Evolutionary conservation across 345 rosid species (phyloP), one percentile per base, ranked within the genome.

Genomic region (Eucalyptus polybractea): DNA sequence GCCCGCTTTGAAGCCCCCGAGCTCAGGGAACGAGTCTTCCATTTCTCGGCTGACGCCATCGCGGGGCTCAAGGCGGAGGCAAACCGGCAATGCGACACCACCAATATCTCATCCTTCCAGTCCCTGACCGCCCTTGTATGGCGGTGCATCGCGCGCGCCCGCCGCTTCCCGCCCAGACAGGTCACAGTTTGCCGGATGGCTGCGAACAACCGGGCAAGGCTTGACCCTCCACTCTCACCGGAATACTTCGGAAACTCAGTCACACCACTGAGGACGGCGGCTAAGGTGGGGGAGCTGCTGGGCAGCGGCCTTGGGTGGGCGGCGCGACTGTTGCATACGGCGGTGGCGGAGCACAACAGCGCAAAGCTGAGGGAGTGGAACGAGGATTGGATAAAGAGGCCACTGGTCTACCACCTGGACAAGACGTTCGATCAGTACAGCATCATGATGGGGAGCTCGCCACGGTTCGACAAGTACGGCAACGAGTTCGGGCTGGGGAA

Each of bases 401-500:
- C 94, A 3, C 69, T 10, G 6, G 42, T 97, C 45, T 95, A 92
- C 91, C 92, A 89, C 13, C 47, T 95, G 3, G 94, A 67, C 16
- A 90, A 87, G 86, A 17, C 89, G 80, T 95, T 96, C 67, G 96
- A 94, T 88, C 95, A 94, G 3, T 12, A 86, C 50, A 95, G 94
- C 60, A 91, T 97, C 89, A 91, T 95, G 97, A 93, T 97, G 93
- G 99, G 97, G 88, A 95, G 99, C 90, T 97, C 98, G 1, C 98
- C 99, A 6, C 92, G 98, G 91, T 97, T 97, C 89, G 86, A 97
- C 89, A 95, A 90, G 92, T 97, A 96, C 6, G 97, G 98, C 33
- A 90, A 83, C 67, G 96, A 96, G 76, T 97, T 97, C 86, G 99
- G 98, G 72, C 67, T 97, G 92, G 99, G 99, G 33, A 95, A 97